These are phyloP conservation scores for Ogataea methanolica DNA, from an alignment of 805 yeast species.

Conservation along the genomic window DNA sequence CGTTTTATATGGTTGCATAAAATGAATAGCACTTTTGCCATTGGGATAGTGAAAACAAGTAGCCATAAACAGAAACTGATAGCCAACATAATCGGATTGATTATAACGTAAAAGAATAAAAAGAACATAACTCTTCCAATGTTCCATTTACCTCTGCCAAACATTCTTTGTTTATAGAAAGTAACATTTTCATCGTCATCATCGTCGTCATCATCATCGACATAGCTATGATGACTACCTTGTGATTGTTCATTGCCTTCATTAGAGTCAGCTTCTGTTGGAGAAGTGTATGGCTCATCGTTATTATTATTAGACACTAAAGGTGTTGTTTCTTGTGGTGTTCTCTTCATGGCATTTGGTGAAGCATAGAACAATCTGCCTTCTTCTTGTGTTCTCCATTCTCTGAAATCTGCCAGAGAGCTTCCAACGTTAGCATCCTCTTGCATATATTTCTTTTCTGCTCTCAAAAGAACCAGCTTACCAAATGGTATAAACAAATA, in stretches of 20 bases:
- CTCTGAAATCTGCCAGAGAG: constrained; percentile 74
- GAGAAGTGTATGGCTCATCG: neutral
- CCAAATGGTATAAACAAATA: constrained; percentile 88
- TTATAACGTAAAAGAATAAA: constrained; percentile 56
- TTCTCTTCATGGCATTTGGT: constrained; percentile 25
- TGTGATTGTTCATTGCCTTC: neutral
- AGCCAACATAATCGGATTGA: constrained; percentile 61
- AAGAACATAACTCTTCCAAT: constrained; percentile 77
- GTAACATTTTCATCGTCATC: constrained; percentile 27
- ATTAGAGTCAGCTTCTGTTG: neutral
- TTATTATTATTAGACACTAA: constrained; percentile 3
- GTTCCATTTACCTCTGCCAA: constrained; percentile 93
- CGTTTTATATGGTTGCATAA: constrained; percentile 75
- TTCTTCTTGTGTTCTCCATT: constrained; percentile 81
- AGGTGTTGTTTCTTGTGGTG: constrained; percentile 17
- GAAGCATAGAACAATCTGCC: constrained; percentile 81
- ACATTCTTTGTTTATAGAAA: constrained; percentile 44
- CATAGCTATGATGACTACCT: neutral
- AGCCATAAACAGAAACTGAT: constrained; percentile 72
- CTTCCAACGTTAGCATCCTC: constrained; percentile 92
- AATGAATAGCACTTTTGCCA: constrained; percentile 73
- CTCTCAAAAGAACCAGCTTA: constrained; percentile 70
- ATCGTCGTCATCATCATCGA: constrained; percentile 6
- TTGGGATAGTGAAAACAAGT: constrained; percentile 84
- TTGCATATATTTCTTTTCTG: constrained; percentile 72